Base-by-base conservation (phyloP, 495 filamentous ascomycete species). In the Penicillium manginii region DNA sequence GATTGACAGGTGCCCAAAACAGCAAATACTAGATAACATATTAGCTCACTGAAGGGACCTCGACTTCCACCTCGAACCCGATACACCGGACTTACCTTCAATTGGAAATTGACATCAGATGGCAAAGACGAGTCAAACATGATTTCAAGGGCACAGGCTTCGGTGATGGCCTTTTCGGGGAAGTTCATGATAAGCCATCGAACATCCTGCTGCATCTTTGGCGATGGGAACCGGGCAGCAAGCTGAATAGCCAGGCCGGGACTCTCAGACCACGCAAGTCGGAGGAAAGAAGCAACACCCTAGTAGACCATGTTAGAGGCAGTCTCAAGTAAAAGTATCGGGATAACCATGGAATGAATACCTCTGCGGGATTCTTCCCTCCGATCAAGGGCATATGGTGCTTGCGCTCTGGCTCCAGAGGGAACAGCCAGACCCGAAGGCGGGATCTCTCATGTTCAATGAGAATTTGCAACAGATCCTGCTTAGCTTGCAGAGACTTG, bases 1-100 rank as follows among this genome's bases (percentile, higher is more conserved):
- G 94, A 65, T 96, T 96, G 18, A 96, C 91, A 15, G 96, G 86
- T 19, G 90, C 88, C 96, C 96, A 99, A 72, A 89, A 99, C 7
- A 98, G 79, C 17, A 99, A 74, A 72, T 94, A 98, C 87, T 93
- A 43, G n/a, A 18, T 42, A 17, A 14, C 12, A 17, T n/a, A 15
- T 9, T 17, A 31, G 64, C 50, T 29, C 3, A 23, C 45, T 22
- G 52, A 51, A 18, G 9, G 18, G 47, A 40, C 17, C 4, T 43
- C 32, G 9, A n/a, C n/a, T n/a, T n/a, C n/a, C 18, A 54, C 15
- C 15, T 17, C 40, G 10, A 18, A 43, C n/a, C n/a, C 4, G n/a
- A n/a, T 4, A 39, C 12, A 39, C 15, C 35, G 15, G 35, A 63
- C 73, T 43, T 72, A 88, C 89, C 83, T 94, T 96, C 31, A 97